phyloP scores from a whole-genome alignment of 768 basidiomycete genomes.

The Sistotremastrum niveocremeum region DNA sequence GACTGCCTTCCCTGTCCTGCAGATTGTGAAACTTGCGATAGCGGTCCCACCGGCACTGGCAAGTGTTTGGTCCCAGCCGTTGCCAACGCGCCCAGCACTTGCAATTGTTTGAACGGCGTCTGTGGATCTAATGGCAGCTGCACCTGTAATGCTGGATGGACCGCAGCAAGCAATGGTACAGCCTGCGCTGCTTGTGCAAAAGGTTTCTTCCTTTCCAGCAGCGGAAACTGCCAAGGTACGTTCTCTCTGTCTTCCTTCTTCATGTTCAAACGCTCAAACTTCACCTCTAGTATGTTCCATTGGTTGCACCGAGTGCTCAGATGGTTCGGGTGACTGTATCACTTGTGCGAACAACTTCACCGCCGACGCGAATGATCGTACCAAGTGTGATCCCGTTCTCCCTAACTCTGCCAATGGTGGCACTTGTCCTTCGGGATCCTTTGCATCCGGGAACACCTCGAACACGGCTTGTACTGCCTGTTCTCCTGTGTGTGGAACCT shows the following conservation, averaged over 20 bases:
- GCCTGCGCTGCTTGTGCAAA: slow-evolving; percentile 59
- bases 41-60: slow-evolving; percentile 68
- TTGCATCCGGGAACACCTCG: slow-evolving; percentile 26
- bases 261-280: background rate
- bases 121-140: slow-evolving; percentile 62
- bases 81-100: slow-evolving; percentile 43
- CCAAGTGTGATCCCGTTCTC: slow-evolving; percentile 45
- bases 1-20: slow-evolving; percentile 56
- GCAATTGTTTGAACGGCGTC: slow-evolving; percentile 73
- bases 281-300: slow-evolving; percentile 45
- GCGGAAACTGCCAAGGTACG: slow-evolving; percentile 62
- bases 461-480: slow-evolving; percentile 43
- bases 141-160: slow-evolving; percentile 67
- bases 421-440: slow-evolving; percentile 54
- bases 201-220: slow-evolving; percentile 62
- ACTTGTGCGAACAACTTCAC: slow-evolving; percentile 61
- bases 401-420: slow-evolving; percentile 31
- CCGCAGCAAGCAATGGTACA: slow-evolving; percentile 53
- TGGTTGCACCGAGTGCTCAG: slow-evolving; percentile 59
- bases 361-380: slow-evolving; percentile 48
- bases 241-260: slow-evolving; percentile 4
- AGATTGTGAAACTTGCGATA: slow-evolving; percentile 59
- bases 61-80: slow-evolving; percentile 43
- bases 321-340: slow-evolving; percentile 55
- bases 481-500: slow-evolving; percentile 55